A percentile compares a stretch with the other conserved stretches of the same genome.
Conservation (phyloP, 306 rosid species). For the Alnus glutinosa region DNA sequence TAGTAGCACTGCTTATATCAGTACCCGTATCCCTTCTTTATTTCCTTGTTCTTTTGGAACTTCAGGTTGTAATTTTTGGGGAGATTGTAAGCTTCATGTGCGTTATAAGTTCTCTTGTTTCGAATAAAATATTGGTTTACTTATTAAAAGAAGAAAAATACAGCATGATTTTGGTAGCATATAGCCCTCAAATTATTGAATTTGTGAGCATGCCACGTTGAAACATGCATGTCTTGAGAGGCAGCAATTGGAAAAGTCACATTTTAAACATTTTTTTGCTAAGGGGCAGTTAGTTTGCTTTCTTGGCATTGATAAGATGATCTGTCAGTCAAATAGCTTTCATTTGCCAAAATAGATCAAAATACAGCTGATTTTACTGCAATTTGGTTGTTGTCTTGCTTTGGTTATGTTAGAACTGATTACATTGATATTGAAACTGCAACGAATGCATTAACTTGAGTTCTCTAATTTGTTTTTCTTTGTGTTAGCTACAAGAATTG, state of each 20-base stretch:
- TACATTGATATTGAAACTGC: not conserved
- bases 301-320: not conserved
- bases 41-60: not conserved
- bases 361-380: not conserved
- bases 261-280: not conserved
- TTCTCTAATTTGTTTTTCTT: conserved; percentile 30
- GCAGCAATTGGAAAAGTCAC: not conserved
- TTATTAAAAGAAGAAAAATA: not conserved
- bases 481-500: conserved; percentile 83
- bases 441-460: not conserved
- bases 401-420: not conserved
- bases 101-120: not conserved
- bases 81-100: not conserved
- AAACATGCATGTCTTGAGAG: not conserved
- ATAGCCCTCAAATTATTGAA: not conserved
- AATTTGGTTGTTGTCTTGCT: conserved; percentile 1
- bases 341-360: not conserved
- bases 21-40: not conserved
- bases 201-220: not conserved
- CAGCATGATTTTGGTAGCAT: not conserved
- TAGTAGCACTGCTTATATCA: no score
- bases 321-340: not conserved
- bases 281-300: not conserved
- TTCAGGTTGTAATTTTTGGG: not conserved
- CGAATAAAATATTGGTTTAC: not conserved